Base-by-base conservation (phyloP, 2,329 filamentous ascomycete genomes). In the Simplicillium sp. region DNA sequence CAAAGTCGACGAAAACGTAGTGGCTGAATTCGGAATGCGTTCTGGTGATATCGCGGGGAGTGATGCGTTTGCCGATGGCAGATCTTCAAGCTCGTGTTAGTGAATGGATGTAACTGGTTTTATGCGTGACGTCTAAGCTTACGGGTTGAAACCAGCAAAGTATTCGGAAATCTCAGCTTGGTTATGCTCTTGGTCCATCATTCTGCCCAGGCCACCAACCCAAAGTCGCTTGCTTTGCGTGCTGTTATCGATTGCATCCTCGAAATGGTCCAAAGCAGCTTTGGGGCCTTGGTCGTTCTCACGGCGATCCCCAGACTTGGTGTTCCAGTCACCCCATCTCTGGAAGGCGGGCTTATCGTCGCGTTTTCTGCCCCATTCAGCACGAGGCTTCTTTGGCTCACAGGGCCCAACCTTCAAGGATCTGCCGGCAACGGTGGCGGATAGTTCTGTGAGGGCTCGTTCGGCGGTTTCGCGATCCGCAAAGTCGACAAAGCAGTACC, bases 401-500 rank as follows among this genome's bases (percentile, higher is more conserved):
- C 80, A 80, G 1, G 77, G 78, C 31, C 79, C 78, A 48, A 84
- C 73, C 56, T 77, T 82, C 40, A 86, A 59, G 1, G 70, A 63
- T 7, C 82, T 71, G 18, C 74, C 74, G 12, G 74, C 66, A 28
- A 86, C 62, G 11, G 67, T 60, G 15, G 63, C 65, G 14, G 71
- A 72, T 41, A 86, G 61, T 11, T 69, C 63, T n/a, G 58, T 52
- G 55, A 85, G 75, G 2, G 77, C 78, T 2, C 57, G 57, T 4
- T 74, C 66, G 3, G 81, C 81, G 25, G 75, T 65, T 20, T 75
- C 73, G 36, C 68, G 67, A 36, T 66, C 69, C 36, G 59, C 58
- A 43, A 87, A 75, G 51, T 87, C 82, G 36, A 86, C 75, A 50
- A 87, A 87, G 62, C 82, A 87, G 61, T 85, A 84, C 31, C 79